These are phyloP conservation scores for Graphiopsis chlorocephala DNA, from an alignment of 2,329 filamentous ascomycete species.

Conservation along the genomic window DNA sequence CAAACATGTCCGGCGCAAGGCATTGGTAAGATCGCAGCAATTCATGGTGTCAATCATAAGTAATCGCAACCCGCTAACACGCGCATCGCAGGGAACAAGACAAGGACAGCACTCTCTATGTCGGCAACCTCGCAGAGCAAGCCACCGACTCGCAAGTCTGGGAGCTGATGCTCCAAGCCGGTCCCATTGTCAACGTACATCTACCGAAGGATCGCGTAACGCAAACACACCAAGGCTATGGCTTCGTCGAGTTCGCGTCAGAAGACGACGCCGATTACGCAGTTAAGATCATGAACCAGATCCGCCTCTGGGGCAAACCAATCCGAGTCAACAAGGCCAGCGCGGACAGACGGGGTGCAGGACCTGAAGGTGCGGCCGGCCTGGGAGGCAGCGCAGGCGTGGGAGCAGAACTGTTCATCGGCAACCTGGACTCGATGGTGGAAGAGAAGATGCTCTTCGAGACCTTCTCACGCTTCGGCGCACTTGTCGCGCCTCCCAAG, in stretches of 20 bases:
- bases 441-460: slow-evolving; percentile 96
- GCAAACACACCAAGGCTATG: slow-evolving; percentile 94
- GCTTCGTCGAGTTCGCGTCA: slow-evolving; percentile 96
- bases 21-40: slow-evolving; percentile 61
- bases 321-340: slow-evolving; percentile 93
- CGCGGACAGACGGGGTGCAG: slow-evolving; percentile 89
- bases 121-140: slow-evolving; percentile 97
- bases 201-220: slow-evolving; percentile 97
- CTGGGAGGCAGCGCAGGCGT: slow-evolving; percentile 87
- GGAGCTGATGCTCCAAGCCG: slow-evolving; percentile 97
- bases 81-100: slow-evolving; percentile 68
- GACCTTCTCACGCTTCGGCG: slow-evolving; percentile 89
- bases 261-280: slow-evolving; percentile 97
- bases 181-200: slow-evolving; percentile 96
- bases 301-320: slow-evolving; percentile 88
- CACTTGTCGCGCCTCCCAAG: slow-evolving; percentile 79
- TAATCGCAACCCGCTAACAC: slow-evolving; percentile 19
- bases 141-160: slow-evolving; percentile 86
- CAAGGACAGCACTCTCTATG: slow-evolving; percentile 96
- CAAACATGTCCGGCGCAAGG: slow-evolving; percentile 66
- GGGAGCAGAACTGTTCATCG: slow-evolving; percentile 93
- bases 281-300: slow-evolving; percentile 92
- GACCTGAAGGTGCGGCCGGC: slow-evolving; percentile 91
- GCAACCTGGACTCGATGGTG: slow-evolving; percentile 90
- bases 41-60: neutral